phyloP scores from a whole-genome alignment of 208 protist genomes.

The Trypanosoma vivax region DNA sequence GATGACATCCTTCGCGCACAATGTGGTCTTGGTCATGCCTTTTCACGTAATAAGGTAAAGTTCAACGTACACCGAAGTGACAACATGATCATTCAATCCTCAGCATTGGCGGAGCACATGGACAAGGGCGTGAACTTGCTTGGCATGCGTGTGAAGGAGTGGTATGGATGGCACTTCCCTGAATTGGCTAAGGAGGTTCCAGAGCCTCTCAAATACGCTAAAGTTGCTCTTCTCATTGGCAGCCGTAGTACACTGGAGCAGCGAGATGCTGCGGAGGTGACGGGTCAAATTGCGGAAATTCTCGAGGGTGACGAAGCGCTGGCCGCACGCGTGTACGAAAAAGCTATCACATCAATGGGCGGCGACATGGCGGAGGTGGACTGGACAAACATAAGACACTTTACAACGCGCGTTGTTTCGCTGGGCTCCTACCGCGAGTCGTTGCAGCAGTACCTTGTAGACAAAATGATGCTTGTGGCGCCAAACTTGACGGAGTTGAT shows the following conservation, averaged over 20 bases:
- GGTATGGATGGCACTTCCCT: constrained; percentile 99
- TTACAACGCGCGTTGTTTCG: constrained; percentile 91
- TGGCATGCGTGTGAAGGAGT: constrained; percentile 98
- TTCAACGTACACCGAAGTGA: constrained; percentile 98
- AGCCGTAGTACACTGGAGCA: constrained; percentile 70
- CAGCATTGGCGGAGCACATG: constrained; percentile 97
- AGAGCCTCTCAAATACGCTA: constrained; percentile 95
- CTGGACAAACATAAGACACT: constrained; percentile 93
- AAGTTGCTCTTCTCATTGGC: constrained; percentile 85
- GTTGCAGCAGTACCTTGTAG: constrained; percentile 94
- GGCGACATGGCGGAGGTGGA: constrained; percentile 95
- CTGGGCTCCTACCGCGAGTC: constrained; percentile 89
- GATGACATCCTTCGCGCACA: constrained; percentile 95
- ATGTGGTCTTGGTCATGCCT: constrained; percentile 97
- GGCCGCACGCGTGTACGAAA: constrained; percentile 85
- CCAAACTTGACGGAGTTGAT: constrained; percentile 98
- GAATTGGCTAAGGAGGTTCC: constrained; percentile 96
- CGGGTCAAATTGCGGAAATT: constrained; percentile 67
- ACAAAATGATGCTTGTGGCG: constrained; percentile 95
- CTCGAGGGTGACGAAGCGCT: constrained; percentile 78
- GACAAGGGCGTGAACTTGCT: constrained; percentile 99
- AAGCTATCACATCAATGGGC: constrained; percentile 96
- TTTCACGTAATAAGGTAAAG: constrained; percentile 98
- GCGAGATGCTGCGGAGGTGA: constrained; percentile 64
- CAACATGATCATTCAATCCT: constrained; percentile 99